Conservation (phyloP, 805 yeast species). For the Candida parachauliodes region DNA sequence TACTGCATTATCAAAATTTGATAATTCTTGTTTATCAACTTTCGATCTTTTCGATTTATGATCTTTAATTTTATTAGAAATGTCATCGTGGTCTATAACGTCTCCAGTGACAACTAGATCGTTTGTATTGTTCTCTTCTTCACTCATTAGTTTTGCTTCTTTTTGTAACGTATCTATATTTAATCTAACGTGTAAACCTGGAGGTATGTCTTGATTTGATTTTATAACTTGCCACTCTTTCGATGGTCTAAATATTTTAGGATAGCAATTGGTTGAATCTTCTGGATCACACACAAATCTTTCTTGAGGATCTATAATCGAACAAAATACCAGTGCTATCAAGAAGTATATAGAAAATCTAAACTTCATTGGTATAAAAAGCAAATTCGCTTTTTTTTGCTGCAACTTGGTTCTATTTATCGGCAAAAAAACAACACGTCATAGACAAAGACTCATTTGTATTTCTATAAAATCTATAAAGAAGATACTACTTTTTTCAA, state of each 20-base stretch:
- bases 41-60: constrained; percentile 5
- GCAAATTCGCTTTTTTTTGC: not conserved
- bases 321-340: not conserved
- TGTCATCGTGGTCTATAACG: constrained; percentile 6
- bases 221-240: constrained; percentile 64
- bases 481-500: constrained; percentile 22
- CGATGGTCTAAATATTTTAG: constrained; percentile 54
- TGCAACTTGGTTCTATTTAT: no score
- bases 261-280: constrained; percentile 44
- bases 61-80: not conserved
- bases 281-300: constrained; percentile 10
- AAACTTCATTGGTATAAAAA: not conserved
- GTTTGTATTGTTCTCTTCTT: constrained; percentile 11
- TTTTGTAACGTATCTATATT: constrained; percentile 67
- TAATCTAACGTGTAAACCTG: constrained; percentile 73
- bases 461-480: not conserved
- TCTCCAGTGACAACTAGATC: constrained; percentile 6
- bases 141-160: constrained; percentile 61
- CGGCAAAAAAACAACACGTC: no score
- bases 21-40: constrained; percentile 15
- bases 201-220: constrained; percentile 75
- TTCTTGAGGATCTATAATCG: not conserved
- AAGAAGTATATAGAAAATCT: not conserved
- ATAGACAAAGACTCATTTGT: no score
- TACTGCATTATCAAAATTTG: constrained; percentile 17